phyloP scores from a whole-genome alignment of 1,284 basidiomycete genomes.

The Microbotryomycetes sp. region DNA sequence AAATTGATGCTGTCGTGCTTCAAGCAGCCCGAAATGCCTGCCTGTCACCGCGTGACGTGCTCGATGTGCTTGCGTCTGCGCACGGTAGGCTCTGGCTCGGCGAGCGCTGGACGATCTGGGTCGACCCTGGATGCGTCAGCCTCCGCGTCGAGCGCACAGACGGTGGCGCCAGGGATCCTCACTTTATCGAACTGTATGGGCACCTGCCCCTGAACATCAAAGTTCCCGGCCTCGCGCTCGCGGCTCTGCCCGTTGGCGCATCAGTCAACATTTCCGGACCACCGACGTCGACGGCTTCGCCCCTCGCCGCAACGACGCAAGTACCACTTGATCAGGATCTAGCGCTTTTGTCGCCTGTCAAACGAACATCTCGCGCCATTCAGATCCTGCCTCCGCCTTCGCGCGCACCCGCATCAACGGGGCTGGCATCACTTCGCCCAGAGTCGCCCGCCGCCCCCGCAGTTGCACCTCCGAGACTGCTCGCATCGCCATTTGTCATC shows the following conservation, averaged over 20 bases:
- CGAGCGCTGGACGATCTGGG: conserved; percentile 36
- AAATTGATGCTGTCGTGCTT: conserved; percentile 16
- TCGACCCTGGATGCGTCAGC: conserved; percentile 36
- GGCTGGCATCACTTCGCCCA: conserved; percentile 18
- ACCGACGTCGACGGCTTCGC: not conserved
- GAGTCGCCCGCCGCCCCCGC: conserved; percentile 11
- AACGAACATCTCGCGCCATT: conserved; percentile 27
- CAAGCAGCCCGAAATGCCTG: conserved; percentile 3
- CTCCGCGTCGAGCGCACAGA: conserved; percentile 29
- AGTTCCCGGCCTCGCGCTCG: conserved; percentile 13
- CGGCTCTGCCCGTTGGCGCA: not conserved
- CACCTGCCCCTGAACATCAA: conserved; percentile 24
- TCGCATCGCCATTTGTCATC: conserved; percentile 27
- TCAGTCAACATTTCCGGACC: conserved; percentile 17
- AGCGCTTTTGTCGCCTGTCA: conserved; percentile 18
- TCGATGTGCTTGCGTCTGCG: not conserved
- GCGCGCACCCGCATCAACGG: conserved; percentile 17
- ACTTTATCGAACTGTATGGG: conserved; percentile 33
- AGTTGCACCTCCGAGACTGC: conserved; percentile 19
- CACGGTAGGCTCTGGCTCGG: conserved; percentile 12
- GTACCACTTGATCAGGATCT: conserved; percentile 4
- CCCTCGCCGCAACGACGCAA: not conserved
- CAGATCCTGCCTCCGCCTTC: conserved; percentile 27
- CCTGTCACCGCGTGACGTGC: not conserved
- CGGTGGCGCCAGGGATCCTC: conserved; percentile 10